Evolutionary conservation across 2,329 filamentous ascomycete genomes (phyloP).

Genomic region (Hypoxylon sp.): DNA sequence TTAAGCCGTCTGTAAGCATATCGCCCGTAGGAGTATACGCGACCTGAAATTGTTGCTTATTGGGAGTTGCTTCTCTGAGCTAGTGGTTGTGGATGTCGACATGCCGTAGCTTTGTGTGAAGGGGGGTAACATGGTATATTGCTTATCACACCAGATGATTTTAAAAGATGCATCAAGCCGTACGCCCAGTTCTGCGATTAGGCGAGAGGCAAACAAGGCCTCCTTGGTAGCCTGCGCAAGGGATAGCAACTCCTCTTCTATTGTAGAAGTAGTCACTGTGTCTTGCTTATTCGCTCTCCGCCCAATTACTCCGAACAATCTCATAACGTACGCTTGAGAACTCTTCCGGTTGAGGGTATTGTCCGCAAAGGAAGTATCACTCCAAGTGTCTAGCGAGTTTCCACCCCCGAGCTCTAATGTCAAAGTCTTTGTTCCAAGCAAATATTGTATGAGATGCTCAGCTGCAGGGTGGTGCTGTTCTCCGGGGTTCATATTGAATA

Average conservation of each 20-base stretch:
- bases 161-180: background rate
- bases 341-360: slow-evolving; percentile 1
- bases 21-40: background rate
- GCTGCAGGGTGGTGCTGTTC: too few species aligned
- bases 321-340: slow-evolving; percentile 5
- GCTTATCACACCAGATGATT: background rate
- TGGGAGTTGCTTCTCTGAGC: background rate
- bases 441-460: too few species aligned
- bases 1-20: background rate
- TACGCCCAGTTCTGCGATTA: background rate
- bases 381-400: background rate
- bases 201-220: background rate
- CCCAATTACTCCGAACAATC: background rate
- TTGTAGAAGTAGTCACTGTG: background rate
- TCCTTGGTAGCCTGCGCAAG: background rate
- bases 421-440: too few species aligned
- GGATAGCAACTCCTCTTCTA: background rate
- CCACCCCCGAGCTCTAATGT: background rate
- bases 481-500: too few species aligned
- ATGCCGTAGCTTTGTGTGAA: background rate
- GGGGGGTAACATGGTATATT: background rate
- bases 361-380: slow-evolving; percentile 2
- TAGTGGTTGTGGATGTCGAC: background rate
- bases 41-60: background rate
- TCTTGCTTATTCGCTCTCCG: background rate